Conservation (phyloP, 2,329 filamentous ascomycete genomes). For the Aureobasidium sp. region DNA sequence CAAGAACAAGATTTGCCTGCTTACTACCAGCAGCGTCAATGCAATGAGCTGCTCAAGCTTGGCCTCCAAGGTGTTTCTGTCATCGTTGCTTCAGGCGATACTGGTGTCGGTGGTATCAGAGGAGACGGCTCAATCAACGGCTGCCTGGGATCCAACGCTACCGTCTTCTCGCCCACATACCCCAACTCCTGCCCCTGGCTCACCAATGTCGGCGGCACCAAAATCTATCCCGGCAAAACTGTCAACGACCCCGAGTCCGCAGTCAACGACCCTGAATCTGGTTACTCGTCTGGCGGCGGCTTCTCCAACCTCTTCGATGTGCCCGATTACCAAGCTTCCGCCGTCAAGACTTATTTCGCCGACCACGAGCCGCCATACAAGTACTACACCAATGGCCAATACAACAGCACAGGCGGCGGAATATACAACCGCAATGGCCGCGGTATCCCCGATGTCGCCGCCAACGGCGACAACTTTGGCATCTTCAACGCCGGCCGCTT, state of each 20-base stretch:
- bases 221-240: constrained; percentile 22
- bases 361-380: constrained; percentile 22
- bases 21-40: constrained; percentile 45
- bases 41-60: constrained; percentile 39
- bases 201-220: constrained; percentile 24
- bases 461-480: constrained; percentile 13
- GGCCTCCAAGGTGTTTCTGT: constrained; percentile 43
- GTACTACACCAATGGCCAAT: constrained; percentile 19
- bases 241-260: constrained; percentile 17
- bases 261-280: constrained; percentile 9
- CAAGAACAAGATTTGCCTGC: constrained; percentile 46
- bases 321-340: constrained; percentile 30
- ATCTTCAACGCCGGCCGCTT: constrained; percentile 30
- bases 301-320: constrained; percentile 28
- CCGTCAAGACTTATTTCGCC: constrained; percentile 30
- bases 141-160: constrained; percentile 21
- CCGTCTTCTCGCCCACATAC: constrained; percentile 22
- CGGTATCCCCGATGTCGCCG: constrained; percentile 28
- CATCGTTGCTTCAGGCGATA: constrained; percentile 42
- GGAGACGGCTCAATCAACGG: constrained; percentile 25
- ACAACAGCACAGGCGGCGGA: constrained; percentile 20
- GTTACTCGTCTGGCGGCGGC: constrained; percentile 29
- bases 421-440: constrained; percentile 25
- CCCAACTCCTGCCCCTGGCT: constrained; percentile 26
- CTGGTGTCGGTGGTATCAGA: constrained; percentile 26